Evolutionary conservation across 306 rosid genomes (phyloP).

Genomic region (Cicer bijugum): DNA sequence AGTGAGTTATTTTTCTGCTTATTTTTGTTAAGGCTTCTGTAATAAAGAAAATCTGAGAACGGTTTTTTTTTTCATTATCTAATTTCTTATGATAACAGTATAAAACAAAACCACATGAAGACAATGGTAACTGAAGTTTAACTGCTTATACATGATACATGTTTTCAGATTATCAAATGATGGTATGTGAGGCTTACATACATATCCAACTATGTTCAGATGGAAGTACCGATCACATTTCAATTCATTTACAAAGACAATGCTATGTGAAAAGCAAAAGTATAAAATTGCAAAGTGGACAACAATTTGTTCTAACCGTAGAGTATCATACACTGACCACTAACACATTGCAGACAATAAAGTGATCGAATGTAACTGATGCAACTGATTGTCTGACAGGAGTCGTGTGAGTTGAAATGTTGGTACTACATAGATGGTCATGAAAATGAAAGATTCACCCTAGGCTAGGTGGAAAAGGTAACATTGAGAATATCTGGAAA

Average conservation of each 20-base stretch:
- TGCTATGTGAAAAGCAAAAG: not conserved
- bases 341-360: no score
- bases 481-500: slow-evolving; percentile 83
- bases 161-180: not conserved
- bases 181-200: not conserved
- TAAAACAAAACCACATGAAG: not conserved
- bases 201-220: not conserved
- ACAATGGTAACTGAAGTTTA: not conserved
- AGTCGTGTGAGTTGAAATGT: no score
- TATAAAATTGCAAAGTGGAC: not conserved
- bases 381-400: no score
- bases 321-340: no score
- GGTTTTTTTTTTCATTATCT: not conserved
- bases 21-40: not conserved
- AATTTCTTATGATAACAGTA: not conserved
- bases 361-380: no score
- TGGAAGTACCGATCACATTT: not conserved
- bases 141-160: not conserved
- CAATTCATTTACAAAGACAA: not conserved
- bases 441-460: no score
- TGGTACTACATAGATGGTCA: no score
- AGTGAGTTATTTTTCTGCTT: not conserved
- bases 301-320: no score
- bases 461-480: slow-evolving; percentile 53
- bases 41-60: not conserved